Evolutionary conservation across 768 basidiomycete species (phyloP).

Genomic region (Suillus americanus): DNA sequence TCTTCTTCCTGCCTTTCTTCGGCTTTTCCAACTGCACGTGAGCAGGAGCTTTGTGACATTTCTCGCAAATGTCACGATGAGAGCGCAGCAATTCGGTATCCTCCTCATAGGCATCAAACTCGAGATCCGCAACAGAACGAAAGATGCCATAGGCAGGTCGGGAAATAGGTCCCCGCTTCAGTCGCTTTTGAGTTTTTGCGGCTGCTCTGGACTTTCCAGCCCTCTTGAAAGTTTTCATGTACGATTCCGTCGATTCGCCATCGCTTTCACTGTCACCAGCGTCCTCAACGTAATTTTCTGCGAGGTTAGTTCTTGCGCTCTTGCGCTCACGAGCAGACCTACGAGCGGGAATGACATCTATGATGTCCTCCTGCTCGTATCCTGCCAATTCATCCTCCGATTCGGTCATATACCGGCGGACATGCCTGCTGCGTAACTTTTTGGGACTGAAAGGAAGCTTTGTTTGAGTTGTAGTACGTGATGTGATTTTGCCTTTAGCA

Average conservation of each 20-base stretch:
- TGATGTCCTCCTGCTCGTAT: slow-evolving; percentile 32
- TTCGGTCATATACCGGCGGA: slow-evolving; percentile 28
- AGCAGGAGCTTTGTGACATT: slow-evolving; percentile 61
- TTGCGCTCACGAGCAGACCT: slow-evolving; percentile 52
- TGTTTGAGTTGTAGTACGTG: slow-evolving; percentile 18
- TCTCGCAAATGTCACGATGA: slow-evolving; percentile 71
- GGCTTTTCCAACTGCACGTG: slow-evolving; percentile 48
- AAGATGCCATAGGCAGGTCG: slow-evolving; percentile 53
- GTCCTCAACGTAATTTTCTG: slow-evolving; percentile 21
- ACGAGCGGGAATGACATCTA: slow-evolving; percentile 30
- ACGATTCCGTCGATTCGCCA: slow-evolving; percentile 32
- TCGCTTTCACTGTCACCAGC: slow-evolving; percentile 32
- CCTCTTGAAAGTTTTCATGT: slow-evolving; percentile 30
- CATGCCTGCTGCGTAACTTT: slow-evolving; percentile 47
- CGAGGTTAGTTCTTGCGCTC: slow-evolving; percentile 35
- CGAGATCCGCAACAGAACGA: slow-evolving; percentile 41
- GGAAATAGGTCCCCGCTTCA: slow-evolving; percentile 33
- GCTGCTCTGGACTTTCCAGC: slow-evolving; percentile 7
- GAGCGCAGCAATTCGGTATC: slow-evolving; percentile 52
- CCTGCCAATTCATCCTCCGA: slow-evolving; percentile 43
- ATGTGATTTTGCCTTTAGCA: slow-evolving; percentile 3
- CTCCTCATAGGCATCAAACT: slow-evolving; percentile 46
- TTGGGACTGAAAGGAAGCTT: slow-evolving; percentile 67
- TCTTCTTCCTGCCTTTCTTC: slow-evolving; percentile 38
- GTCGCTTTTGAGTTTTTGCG: slow-evolving; percentile 23